These are phyloP conservation scores for Arthonia radiata DNA, from an alignment of 495 filamentous ascomycete genomes.

Conservation along the genomic window DNA sequence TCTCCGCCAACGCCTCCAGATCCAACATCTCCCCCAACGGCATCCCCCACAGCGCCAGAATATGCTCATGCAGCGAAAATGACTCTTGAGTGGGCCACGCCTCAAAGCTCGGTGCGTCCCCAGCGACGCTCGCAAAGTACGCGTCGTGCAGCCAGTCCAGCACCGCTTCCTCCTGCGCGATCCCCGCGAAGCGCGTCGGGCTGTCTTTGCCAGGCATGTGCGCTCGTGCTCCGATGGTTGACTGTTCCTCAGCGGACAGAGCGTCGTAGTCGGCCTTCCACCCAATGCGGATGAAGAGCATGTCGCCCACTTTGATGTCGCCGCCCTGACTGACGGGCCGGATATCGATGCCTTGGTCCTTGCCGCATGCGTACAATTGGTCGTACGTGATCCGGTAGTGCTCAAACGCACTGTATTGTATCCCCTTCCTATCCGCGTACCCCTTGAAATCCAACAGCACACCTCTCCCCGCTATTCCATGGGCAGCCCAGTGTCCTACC, in stretches of 20 bases:
- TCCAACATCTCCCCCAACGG: conserved; percentile 37
- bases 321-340: conserved; percentile 25
- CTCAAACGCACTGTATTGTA: conserved; percentile 29
- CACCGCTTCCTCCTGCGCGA: conserved; percentile 29
- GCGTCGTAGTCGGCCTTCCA: conserved; percentile 31
- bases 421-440: conserved; percentile 20
- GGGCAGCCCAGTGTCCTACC: conserved; percentile 18
- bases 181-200: conserved; percentile 27
- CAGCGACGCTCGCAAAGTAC: conserved; percentile 37
- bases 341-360: conserved; percentile 30
- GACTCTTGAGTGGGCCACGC: conserved; percentile 27
- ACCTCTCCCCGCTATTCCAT: conserved; percentile 31
- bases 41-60: conserved; percentile 39
- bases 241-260: conserved; percentile 16
- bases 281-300: conserved; percentile 42
- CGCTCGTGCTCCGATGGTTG: conserved; percentile 16
- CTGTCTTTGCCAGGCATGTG: conserved; percentile 10
- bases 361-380: conserved; percentile 32
- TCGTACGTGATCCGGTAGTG: conserved; percentile 32
- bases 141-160: conserved; percentile 40
- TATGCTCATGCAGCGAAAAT: conserved; percentile 28
- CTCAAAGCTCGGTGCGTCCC: conserved; percentile 36
- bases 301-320: conserved; percentile 36
- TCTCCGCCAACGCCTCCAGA: conserved; percentile 22
- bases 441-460: conserved; percentile 30